Evolutionary conservation across 1,284 basidiomycete genomes (phyloP).

Genomic region (Wallemia ichthyophaga): DNA sequence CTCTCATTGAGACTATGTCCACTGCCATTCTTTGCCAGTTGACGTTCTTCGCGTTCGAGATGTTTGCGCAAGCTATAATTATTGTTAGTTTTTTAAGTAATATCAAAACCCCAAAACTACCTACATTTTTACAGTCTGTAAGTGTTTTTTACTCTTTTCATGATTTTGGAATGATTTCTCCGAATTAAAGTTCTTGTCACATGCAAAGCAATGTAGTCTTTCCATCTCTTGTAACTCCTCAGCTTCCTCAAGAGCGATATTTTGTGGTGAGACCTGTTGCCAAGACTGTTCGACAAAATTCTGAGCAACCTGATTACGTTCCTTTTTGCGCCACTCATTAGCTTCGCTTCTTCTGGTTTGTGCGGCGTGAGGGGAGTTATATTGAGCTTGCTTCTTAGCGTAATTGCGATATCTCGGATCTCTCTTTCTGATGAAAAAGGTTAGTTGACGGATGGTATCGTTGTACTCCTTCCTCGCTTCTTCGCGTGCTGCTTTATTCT

Average conservation of each 20-base stretch:
- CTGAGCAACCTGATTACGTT: conserved; percentile 10
- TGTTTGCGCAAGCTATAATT: background rate
- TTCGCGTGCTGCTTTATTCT: conserved; percentile 74
- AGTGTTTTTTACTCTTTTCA: conserved; percentile 81
- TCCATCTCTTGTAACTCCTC: conserved; percentile 22
- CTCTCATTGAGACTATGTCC: background rate
- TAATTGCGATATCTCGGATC: conserved; percentile 69
- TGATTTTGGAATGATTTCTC: conserved; percentile 91
- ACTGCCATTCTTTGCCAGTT: background rate
- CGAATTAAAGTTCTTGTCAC: conserved; percentile 62
- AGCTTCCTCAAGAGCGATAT: conserved; percentile 30
- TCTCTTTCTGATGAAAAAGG: conserved; percentile 62
- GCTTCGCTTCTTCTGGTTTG: conserved; percentile 7
- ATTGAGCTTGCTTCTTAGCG: conserved; percentile 22
- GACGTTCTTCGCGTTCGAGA: background rate
- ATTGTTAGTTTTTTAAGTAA: background rate
- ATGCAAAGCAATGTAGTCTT: conserved; percentile 88
- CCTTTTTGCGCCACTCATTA: conserved; percentile 8
- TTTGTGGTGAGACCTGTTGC: conserved; percentile 13
- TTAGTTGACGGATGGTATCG: conserved; percentile 54
- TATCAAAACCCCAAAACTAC: conserved; percentile 5
- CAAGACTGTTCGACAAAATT: conserved; percentile 12
- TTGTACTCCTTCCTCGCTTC: conserved; percentile 74
- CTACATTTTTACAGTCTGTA: conserved; percentile 47
- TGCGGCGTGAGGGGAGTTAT: conserved; percentile 1